Percentiles rank a stretch among this genome's conserved stretches.
Conservation (phyloP, 1,139 yeast species). For the Yamadazyma buinensis region DNA sequence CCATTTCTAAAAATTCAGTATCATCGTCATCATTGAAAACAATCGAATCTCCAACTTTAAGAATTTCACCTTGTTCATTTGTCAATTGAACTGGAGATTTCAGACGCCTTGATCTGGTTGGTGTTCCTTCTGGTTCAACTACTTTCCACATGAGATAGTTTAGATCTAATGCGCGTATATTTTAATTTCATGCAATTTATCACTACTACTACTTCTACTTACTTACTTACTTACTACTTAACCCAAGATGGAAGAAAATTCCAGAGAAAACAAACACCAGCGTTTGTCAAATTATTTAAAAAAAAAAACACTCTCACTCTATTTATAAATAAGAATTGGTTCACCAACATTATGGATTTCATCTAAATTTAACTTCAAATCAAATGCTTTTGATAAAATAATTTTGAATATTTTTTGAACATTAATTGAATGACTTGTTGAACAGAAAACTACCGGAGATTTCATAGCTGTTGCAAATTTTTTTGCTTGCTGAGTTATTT, state of each 20-base stretch:
- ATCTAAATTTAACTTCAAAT: constrained; percentile 75
- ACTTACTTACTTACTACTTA: constrained; percentile 78
- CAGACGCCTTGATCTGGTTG: constrained; percentile 1
- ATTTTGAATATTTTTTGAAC: constrained; percentile 93
- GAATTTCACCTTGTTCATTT: background rate
- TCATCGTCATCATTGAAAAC: background rate
- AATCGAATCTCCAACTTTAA: constrained; percentile 3
- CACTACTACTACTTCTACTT: constrained; percentile 87
- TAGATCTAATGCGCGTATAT: constrained; percentile 1
- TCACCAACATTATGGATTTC: constrained; percentile 84
- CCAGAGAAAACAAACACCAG: constrained; percentile 88
- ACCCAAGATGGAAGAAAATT: constrained; percentile 81
- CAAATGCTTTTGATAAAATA: constrained; percentile 88
- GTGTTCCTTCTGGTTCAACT: background rate
- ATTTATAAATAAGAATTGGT: constrained; percentile 74
- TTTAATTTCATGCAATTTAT: constrained; percentile 28
- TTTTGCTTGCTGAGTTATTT: constrained; percentile 80
- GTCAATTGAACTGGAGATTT: background rate
- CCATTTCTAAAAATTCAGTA: background rate
- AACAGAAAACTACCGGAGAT: constrained; percentile 85
- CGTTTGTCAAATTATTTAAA: too few relatives aligned
- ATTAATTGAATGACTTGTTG: constrained; percentile 89
- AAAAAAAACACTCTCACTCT: constrained; percentile 3
- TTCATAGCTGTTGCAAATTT: constrained; percentile 90
- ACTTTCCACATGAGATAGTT: background rate